A percentile compares a stretch with the other conserved stretches of the same genome.
phyloP scores from a whole-genome alignment of 129 eudicot genomes.

The Ambrosia artemisiifolia region DNA sequence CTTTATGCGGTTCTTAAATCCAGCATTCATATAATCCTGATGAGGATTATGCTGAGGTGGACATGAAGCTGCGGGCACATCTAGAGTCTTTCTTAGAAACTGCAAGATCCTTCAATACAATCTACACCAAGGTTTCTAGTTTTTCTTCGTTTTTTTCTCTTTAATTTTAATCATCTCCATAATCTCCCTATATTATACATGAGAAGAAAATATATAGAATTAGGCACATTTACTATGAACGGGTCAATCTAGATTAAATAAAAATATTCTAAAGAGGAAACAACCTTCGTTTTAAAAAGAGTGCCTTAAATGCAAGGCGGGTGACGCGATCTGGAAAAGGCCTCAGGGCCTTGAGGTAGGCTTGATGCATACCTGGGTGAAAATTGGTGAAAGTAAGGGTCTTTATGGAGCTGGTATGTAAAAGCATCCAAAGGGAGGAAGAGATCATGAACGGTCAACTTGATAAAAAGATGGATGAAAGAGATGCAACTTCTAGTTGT shows the following conservation, averaged over 20 bases:
- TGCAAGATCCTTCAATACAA: slow-evolving; percentile 92
- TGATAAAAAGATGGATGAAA: neutral
- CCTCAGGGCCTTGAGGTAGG: no score
- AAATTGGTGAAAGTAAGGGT: no score
- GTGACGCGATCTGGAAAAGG: no score
- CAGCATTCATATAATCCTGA: slow-evolving; percentile 94
- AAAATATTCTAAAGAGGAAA: neutral
- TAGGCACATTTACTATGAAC: neutral
- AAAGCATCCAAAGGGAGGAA: no score
- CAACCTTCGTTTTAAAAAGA: no score
- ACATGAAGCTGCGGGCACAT: slow-evolving; percentile 73
- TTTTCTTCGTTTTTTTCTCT: neutral
- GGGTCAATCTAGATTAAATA: neutral
- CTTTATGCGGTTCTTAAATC: slow-evolving; percentile 16
- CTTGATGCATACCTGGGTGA: no score
- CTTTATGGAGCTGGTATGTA: no score
- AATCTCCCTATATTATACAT: neutral
- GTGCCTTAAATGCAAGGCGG: no score
- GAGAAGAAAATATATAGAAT: neutral
- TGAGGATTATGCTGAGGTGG: slow-evolving; percentile 89
- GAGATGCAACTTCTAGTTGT: no score
- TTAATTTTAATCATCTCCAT: neutral
- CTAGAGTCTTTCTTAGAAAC: slow-evolving; percentile 90
- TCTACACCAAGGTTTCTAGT: slow-evolving; percentile 96
- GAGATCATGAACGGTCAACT: no score